These are phyloP conservation scores for Sclerotinia sclerotiorum DNA, from an alignment of 2,329 filamentous ascomycete genomes.

Conservation along the genomic window DNA sequence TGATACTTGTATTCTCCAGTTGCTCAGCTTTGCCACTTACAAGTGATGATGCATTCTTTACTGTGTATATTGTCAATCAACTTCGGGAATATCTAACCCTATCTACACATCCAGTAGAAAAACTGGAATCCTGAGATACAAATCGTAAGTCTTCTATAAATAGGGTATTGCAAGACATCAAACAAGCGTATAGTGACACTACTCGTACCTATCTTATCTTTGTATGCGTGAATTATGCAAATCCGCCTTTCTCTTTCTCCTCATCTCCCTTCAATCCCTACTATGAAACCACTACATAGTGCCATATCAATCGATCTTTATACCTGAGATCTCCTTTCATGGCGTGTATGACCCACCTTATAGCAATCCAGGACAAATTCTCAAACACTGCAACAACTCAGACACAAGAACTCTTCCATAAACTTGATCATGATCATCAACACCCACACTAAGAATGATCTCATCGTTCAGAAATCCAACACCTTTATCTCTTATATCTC, in stretches of 20 bases:
- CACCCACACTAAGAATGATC: conserved; percentile 43
- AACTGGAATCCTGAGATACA: not conserved
- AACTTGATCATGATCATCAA: conserved; percentile 43
- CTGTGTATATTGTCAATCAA: not conserved
- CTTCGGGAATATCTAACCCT: not conserved
- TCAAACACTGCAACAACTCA: conserved; percentile 42
- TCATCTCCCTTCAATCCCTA: not conserved
- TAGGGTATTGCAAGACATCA: not conserved
- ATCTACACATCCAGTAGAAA: not conserved
- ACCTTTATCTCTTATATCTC: conserved; percentile 40
- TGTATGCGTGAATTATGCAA: not conserved
- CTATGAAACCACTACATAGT: not conserved
- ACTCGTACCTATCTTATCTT: not conserved
- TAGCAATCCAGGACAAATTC: conserved; percentile 51
- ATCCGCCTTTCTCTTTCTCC: not conserved
- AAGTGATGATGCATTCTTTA: not conserved
- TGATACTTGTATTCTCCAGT: not conserved
- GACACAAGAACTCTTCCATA: conserved; percentile 40
- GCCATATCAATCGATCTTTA: not conserved
- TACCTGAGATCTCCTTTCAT: not conserved
- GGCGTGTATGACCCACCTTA: not conserved
- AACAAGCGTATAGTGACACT: not conserved
- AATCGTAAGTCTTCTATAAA: not conserved
- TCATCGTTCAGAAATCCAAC: conserved; percentile 44
- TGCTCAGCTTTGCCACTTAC: too few species aligned